A percentile compares a stretch with the other conserved stretches of the same genome.
Evolutionary conservation across 2,329 filamentous ascomycete genomes (phyloP).

Genomic region (Apiospora rasikravindrae): DNA sequence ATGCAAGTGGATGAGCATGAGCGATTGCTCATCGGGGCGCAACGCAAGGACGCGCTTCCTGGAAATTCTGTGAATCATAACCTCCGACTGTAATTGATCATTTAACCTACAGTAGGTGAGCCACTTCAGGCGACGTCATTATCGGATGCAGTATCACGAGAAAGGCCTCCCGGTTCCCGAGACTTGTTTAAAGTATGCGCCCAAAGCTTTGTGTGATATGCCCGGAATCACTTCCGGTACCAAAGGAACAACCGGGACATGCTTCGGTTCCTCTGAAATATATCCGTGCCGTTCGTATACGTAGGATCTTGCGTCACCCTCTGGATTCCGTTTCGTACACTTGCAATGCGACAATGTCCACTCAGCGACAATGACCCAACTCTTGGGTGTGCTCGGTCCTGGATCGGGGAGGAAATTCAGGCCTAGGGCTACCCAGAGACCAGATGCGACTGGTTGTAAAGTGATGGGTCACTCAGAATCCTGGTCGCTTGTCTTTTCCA

Average conservation of each 20-base stretch:
- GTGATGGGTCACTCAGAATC: neutral
- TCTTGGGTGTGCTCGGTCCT: neutral
- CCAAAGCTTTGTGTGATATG: neutral
- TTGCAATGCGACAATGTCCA: neutral
- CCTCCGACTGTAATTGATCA: slow-evolving; percentile 10
- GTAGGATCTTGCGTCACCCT: neutral
- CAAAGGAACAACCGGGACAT: neutral
- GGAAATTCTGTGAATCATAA: neutral
- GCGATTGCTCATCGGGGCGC: neutral
- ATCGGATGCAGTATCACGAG: neutral
- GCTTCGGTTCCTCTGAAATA: neutral
- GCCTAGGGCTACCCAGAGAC: neutral
- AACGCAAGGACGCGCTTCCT: neutral
- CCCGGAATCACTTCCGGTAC: neutral
- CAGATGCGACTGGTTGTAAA: neutral
- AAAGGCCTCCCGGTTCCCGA: neutral
- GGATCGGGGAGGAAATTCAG: neutral
- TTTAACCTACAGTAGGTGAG: neutral
- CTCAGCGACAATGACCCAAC: neutral
- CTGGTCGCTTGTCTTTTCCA: neutral
- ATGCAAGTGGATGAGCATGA: neutral
- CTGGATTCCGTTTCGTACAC: neutral
- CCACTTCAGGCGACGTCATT: neutral
- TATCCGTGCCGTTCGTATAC: neutral
- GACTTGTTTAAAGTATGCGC: neutral